Conservation (phyloP, 1,284 basidiomycete species). For the Trichosporon sp. region DNA sequence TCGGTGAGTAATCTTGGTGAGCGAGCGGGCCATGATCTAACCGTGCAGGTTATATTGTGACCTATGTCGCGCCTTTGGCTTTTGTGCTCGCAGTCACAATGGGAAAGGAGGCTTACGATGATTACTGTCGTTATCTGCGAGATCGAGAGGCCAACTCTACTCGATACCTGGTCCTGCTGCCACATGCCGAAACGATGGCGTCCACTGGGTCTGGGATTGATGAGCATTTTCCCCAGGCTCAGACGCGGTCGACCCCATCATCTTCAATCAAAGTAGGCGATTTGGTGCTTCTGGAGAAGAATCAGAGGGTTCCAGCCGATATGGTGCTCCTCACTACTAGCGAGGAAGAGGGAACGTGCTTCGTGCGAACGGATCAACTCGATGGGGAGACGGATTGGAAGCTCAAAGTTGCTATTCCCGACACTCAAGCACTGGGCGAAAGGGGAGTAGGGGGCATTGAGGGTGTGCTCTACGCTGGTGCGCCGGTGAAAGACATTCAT, state of each 20-base stretch:
- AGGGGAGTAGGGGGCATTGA: constrained; percentile 67
- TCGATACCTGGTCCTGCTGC: constrained; percentile 75
- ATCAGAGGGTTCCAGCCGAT: constrained; percentile 93
- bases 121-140: constrained; percentile 85
- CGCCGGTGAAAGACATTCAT: constrained; percentile 95
- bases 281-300: constrained; percentile 88
- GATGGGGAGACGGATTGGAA: constrained; percentile 99
- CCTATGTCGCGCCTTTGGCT: constrained; percentile 91
- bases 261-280: constrained; percentile 87
- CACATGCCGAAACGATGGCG: constrained; percentile 42
- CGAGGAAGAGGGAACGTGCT: constrained; percentile 78
- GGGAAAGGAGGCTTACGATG: constrained; percentile 98
- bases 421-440: constrained; percentile 68
- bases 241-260: constrained; percentile 68
- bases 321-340: constrained; percentile 83
- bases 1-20: constrained; percentile 70
- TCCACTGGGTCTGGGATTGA: constrained; percentile 29
- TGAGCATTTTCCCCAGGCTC: constrained; percentile 24
- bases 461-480: constrained; percentile 83
- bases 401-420: constrained; percentile 77
- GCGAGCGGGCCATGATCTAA: neutral
- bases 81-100: constrained; percentile 94
- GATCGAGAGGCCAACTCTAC: constrained; percentile 94
- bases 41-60: constrained; percentile 79
- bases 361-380: constrained; percentile 94